phyloP scores from a whole-genome alignment of 371 early-diverging fungal species.

The Mucor piriformis region DNA sequence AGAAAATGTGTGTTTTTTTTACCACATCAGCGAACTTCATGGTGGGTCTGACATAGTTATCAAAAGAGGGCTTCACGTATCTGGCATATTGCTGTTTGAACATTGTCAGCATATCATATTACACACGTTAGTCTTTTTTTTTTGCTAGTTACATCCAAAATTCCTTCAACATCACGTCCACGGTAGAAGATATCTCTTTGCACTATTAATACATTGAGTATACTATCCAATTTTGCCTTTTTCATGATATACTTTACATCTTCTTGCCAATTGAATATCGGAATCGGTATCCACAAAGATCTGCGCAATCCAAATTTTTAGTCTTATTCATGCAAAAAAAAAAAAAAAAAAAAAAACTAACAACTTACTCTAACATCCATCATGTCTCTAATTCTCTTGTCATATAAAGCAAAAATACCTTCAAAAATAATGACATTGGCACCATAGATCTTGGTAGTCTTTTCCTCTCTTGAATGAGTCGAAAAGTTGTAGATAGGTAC shows the following conservation, averaged over 20 bases:
- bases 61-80: slow-evolving; percentile 93
- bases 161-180: slow-evolving; percentile 82
- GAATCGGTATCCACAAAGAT: slow-evolving; percentile 95
- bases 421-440: slow-evolving; percentile 94
- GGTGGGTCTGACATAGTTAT: slow-evolving; percentile 86
- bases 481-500: slow-evolving; percentile 82
- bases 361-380: slow-evolving; percentile 87
- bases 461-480: slow-evolving; percentile 74
- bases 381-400: slow-evolving; percentile 74
- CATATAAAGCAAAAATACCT: slow-evolving; percentile 91
- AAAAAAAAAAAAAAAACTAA: neutral
- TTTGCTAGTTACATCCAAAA: slow-evolving; percentile 60
- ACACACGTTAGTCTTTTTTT: no score
- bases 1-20: neutral
- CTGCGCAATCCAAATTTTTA: slow-evolving; percentile 24
- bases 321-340: slow-evolving; percentile 11
- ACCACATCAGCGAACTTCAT: slow-evolving; percentile 81
- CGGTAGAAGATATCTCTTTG: slow-evolving; percentile 90
- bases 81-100: slow-evolving; percentile 84
- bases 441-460: slow-evolving; percentile 78
- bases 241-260: slow-evolving; percentile 55
- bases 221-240: neutral
- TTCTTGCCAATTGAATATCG: slow-evolving; percentile 86
- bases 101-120: no score
- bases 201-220: slow-evolving; percentile 29